Evolutionary conservation across 129 eudicot species (phyloP), one percentile per base, ranked within the genome.

Genomic region (Lonicera japonica): DNA sequence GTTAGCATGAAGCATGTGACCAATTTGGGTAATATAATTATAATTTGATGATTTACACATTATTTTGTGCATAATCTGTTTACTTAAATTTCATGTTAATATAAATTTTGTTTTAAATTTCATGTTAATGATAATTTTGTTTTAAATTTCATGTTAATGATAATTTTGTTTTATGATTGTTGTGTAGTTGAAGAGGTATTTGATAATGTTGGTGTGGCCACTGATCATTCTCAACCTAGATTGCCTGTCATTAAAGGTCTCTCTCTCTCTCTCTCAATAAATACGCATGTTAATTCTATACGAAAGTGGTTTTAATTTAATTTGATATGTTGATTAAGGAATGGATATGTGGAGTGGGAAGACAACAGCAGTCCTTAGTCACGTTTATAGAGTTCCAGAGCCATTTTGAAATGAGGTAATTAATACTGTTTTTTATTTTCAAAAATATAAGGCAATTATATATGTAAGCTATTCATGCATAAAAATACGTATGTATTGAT

Each of bases 201-300:
- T 69, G 97, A 90, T 68, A 95, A 95, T 6, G 92, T 90, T 73
- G 95, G 86, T 58, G 95, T 90, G 11, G 95, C 97, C 72, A 75
- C 89, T 18, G 97, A 95, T 16, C 97, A 90, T 47, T 86, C 97
- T 45, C 80, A 89, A 34, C 97, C 97, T 61, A 64, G 87, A 71
- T 58, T 90, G 79, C 95, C 97, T 21, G 47, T 68, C 56, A 86
- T 90, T 21, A 81, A 86, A 86, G 97, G 97, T 61, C 19, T n/a
- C n/a, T n/a, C n/a, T n/a, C 19, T 25, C 24, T 51, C 19, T 43
- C 25, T 64, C 54, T 56, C 47, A 1, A 29, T 1, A 29, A 1
- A 29, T 29, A 29, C 36, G 2, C 4, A 29, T 6, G 36, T 6
- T 6, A 1, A 2, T 19, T 52, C 7, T n/a, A 10, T n/a, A 8